phyloP scores from a whole-genome alignment of 2,329 filamentous ascomycete species.

The Trichophyton mentagrophytes region DNA sequence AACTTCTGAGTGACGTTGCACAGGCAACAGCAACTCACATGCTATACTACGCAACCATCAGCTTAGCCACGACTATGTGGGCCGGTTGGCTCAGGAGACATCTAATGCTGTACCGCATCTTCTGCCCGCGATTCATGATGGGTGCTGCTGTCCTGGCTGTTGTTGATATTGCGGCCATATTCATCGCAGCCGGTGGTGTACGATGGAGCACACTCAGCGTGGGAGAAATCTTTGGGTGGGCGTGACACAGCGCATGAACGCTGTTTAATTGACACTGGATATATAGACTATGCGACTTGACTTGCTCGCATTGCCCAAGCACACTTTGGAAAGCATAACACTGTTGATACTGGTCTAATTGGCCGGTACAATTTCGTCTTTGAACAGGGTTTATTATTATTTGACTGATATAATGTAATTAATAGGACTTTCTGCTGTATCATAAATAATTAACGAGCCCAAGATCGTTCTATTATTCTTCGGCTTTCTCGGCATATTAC shows the following conservation, averaged over 20 bases:
- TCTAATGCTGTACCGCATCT: conserved; percentile 93
- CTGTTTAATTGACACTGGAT: not conserved
- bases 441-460: not conserved
- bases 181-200: conserved; percentile 60
- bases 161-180: conserved; percentile 61
- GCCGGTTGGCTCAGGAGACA: conserved; percentile 77
- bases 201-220: conserved; percentile 67
- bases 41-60: conserved; percentile 69
- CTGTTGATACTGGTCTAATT: not conserved
- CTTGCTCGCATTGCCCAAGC: not conserved
- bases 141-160: conserved; percentile 58
- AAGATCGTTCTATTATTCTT: not conserved
- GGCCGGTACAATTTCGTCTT: not conserved
- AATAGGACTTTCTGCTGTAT: not conserved
- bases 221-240: conserved; percentile 78
- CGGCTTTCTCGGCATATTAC: not conserved
- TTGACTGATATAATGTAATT: not conserved
- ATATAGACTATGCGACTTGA: not conserved
- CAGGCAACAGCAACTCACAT: conserved; percentile 63
- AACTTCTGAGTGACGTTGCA: conserved; percentile 54
- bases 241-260: conserved; percentile 29
- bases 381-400: not conserved
- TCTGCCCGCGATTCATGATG: conserved; percentile 81
- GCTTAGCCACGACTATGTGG: conserved; percentile 78
- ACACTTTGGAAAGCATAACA: not conserved